phyloP scores from a whole-genome alignment of 495 filamentous ascomycete species.

The Hypoxylon crocopeplum region DNA sequence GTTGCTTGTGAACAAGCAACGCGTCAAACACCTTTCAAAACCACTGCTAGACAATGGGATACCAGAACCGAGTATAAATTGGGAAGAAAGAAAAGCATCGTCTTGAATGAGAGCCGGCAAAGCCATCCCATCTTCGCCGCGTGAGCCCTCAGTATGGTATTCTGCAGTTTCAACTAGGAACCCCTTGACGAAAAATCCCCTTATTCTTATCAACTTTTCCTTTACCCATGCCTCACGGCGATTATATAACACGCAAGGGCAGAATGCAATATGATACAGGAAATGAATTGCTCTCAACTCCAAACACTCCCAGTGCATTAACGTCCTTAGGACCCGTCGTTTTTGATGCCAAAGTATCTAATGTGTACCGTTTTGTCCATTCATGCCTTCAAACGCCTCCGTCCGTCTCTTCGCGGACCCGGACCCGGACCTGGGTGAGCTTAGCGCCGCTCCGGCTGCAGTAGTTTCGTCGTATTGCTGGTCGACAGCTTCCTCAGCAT shows the following conservation, averaged over 20 bases:
- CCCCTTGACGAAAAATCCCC: background rate
- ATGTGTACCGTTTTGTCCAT: conserved; percentile 41
- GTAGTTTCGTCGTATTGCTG: conserved; percentile 39
- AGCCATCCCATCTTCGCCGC: conserved; percentile 3
- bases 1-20: no score
- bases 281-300: conserved; percentile 30
- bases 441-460: conserved; percentile 24
- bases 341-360: conserved; percentile 21
- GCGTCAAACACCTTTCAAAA: no score
- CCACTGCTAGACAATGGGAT: no score
- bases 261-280: conserved; percentile 38
- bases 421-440: conserved; percentile 17
- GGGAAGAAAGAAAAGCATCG: no score
- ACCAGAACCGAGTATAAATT: no score
- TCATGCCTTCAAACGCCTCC: conserved; percentile 28
- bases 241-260: conserved; percentile 38
- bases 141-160: conserved; percentile 9
- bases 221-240: conserved; percentile 28
- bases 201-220: conserved; percentile 26
- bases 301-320: conserved; percentile 25
- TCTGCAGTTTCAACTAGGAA: no score
- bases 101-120: no score
- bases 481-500: conserved; percentile 43
- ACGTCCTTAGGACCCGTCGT: conserved; percentile 3
- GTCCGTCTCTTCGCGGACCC: conserved; percentile 18